Base-by-base conservation (phyloP, 2,329 filamentous ascomycete species). In the Lasiodiplodia sp. region DNA sequence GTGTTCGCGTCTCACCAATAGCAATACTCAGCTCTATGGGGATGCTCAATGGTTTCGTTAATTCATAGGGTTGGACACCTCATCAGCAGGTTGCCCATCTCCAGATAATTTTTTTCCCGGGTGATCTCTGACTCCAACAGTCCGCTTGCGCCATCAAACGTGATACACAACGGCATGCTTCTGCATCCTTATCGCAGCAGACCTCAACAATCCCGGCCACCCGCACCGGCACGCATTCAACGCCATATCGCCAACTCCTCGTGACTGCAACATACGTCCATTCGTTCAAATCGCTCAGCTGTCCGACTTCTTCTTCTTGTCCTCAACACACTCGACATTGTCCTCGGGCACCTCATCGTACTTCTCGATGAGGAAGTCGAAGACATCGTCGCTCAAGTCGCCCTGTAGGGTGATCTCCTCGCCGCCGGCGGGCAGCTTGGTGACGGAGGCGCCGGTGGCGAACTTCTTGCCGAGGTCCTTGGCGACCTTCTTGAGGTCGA, bases 391-490 rank as follows among this genome's bases (percentile, higher is more conserved):
- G 79, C 94, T 97, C 71, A 99, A 90, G 82, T 99, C 96, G 40
- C 96, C 96, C 83, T 99, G 96, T 23, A 99, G 93, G 4, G 97
- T 96, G 78, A 99, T 98, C 83, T 98, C 96, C 82, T 99, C 96
- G 21, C 92, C 92, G 25, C 93, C 93, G 67, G 89, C 90, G 0
- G 93, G 87, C 1, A 92, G 88, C 83, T 97, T 97, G 10, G 95
- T 98, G 55, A 99, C 96, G 55, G 91, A 94, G 18, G 90, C 91
- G 0, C 96, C 96, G 11, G 96, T 98, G 37, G 96, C 96, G 78
- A 99, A 98, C 83, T 97, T 98, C 88, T 98, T 99, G 71, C 96
- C 96, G 73, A 98, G 90, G 77, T 98, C 96, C 85, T 98, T 98
- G 69, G 94, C 91, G 8, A 97, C 86, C 84, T 97, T 98, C 82